Conservation (phyloP, 2,329 filamentous ascomycete species). For the Alternaria brassicae region DNA sequence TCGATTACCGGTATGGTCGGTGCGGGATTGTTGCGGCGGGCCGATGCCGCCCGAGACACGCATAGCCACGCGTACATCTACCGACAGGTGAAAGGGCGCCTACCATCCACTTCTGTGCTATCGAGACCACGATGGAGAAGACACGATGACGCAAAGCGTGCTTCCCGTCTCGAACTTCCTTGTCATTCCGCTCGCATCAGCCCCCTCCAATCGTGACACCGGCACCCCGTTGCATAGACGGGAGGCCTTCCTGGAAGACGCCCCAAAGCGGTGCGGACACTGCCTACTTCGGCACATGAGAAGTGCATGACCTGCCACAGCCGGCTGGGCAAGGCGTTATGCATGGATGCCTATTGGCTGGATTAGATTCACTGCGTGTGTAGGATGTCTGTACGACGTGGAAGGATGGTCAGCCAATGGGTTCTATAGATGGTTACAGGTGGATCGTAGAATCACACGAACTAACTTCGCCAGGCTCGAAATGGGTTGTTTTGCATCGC, state of each 20-base stretch:
- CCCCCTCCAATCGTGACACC: background rate
- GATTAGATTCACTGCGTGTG: constrained; percentile 19
- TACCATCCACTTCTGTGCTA: background rate
- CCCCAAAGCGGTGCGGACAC: constrained; percentile 13
- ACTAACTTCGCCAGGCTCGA: background rate
- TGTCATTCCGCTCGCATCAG: background rate
- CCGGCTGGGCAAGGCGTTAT: constrained; percentile 15
- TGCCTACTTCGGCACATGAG: constrained; percentile 15
- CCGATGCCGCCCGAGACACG: background rate
- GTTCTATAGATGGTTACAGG: background rate
- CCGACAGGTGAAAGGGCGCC: background rate
- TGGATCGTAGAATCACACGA: constrained; percentile 1
- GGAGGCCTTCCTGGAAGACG: background rate
- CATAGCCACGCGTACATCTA: constrained; percentile 2
- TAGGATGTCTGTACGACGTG: constrained; percentile 1
- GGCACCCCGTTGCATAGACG: constrained; percentile 3
- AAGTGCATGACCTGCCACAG: constrained; percentile 7
- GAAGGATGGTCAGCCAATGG: constrained; percentile 10
- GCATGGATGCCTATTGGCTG: constrained; percentile 10
- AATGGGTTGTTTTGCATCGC: background rate
- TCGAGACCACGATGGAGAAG: background rate
- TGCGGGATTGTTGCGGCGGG: constrained; percentile 1
- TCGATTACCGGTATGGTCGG: constrained; percentile 2
- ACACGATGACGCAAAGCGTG: background rate
- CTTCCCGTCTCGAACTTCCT: background rate